Evolutionary conservation across 164 flowering plant genomes (phyloP), one percentile per base, ranked within the genome.

Genomic region (Tinospora cordifolia): DNA sequence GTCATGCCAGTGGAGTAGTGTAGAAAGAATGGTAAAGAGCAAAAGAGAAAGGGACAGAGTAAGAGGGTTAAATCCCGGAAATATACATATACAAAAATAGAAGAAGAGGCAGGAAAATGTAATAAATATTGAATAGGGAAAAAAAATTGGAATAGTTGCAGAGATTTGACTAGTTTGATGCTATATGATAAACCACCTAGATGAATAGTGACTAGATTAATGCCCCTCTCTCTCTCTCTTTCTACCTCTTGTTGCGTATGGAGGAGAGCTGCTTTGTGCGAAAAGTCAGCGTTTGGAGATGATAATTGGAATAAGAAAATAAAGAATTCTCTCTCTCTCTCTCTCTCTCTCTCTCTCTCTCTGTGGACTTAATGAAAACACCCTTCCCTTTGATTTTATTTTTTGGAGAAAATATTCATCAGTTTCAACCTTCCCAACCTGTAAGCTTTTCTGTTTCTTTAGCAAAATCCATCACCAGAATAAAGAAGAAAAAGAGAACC

Each of bases 281-380:
- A 82, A 86, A 87, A 88, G 93, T 88, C 90, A 87, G 93, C 93
- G 86, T 69, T 71, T 17, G 40, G 39, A 66, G 63, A 71, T 63
- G 54, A 68, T 68, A 25, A 70, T 70, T 26, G 38, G 66, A 49
- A 51, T 54, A 54, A 69, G 51, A 69, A 70, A 36, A 67, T 66
- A 60, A 40, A 72, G 6, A 13, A 14, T 69, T 72, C 76, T 54
- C 72, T 72, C 79, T 76, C 82, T 71, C 74, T 77, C 75, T 69
- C 75, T 70, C 78, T 70, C 66, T 77, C 68, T 60, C 60, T 60
- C 54, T 71, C 73, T 65, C 58, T 44, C 63, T 71, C 70, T 58
- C 8, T 19, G 9, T 54, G 24, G 24, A 54, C 21, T 6, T 54
- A 24, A 51, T 54, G 60, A 21, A 59, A 54, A 65, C 15, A 66